These are phyloP conservation scores for Fusarium robinianum DNA, from an alignment of 2,329 filamentous ascomycete species.

Conservation along the genomic window DNA sequence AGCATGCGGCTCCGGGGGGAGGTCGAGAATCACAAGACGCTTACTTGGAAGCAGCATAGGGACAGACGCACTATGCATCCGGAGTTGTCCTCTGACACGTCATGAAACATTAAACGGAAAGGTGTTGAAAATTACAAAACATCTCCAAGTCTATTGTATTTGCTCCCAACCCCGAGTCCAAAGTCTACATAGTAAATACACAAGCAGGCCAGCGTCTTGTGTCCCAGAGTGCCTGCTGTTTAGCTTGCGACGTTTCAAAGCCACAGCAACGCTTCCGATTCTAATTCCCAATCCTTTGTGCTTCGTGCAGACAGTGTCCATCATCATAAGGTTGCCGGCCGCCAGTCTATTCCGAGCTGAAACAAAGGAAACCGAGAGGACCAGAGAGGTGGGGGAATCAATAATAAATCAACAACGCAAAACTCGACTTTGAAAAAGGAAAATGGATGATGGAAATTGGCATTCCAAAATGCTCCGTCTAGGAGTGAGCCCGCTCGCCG, in stretches of 20 bases:
- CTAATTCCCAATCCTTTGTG: constrained; percentile 35
- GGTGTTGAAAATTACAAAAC: too few species aligned
- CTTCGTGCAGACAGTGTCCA: constrained; percentile 35
- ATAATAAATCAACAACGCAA: constrained; percentile 14
- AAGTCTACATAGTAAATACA: constrained; percentile 38
- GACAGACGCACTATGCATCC: too few species aligned
- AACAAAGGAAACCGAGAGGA: constrained; percentile 33
- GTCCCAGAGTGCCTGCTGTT: constrained; percentile 33
- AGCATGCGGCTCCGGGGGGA: constrained; percentile 1
- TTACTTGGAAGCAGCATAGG: too few species aligned
- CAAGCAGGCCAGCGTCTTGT: constrained; percentile 36
- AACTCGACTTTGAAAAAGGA: constrained; percentile 11
- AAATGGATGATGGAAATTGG: constrained; percentile 21
- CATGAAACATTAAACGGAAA: too few species aligned
- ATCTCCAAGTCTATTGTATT: constrained; percentile 34
- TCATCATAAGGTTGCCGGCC: constrained; percentile 36
- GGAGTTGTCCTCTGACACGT: too few species aligned
- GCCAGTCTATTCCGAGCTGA: constrained; percentile 38
- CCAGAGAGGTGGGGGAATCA: constrained; percentile 31
- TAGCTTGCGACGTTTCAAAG: constrained; percentile 21
- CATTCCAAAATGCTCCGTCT: constrained; percentile 35
- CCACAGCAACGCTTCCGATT: constrained; percentile 31
- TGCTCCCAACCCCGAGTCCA: constrained; percentile 29
- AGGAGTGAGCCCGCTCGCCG: constrained; percentile 30
- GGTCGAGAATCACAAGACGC: too few species aligned